Percentiles rank a stretch among this genome's conserved stretches.
Conservation (phyloP, 495 filamentous ascomycete genomes). For the Aspergillus steynii region DNA sequence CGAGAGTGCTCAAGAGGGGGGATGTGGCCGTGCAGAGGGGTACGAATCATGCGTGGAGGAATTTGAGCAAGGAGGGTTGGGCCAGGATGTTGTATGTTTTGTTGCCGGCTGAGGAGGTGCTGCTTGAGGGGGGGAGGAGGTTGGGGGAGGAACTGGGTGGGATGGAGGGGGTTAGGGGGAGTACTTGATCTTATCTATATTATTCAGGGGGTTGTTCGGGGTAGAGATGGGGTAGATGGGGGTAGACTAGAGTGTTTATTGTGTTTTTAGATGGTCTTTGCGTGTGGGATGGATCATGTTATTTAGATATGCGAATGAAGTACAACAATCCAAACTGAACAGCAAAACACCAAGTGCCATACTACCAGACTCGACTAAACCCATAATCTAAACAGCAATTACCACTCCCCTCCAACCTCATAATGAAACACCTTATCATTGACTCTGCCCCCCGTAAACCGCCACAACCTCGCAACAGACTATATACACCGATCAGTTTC, state of each 20-base stretch:
- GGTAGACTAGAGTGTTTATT: not conserved
- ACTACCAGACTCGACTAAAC: too few species aligned
- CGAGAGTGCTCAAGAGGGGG: constrained; percentile 64
- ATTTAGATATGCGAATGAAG: not conserved
- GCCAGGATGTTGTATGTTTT: constrained; percentile 60
- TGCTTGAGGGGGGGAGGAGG: constrained; percentile 33
- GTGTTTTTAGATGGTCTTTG: too few species aligned
- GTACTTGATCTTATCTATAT: constrained; percentile 18
- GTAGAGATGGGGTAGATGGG: too few species aligned
- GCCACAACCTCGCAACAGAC: constrained; percentile 41
- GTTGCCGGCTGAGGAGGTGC: constrained; percentile 39
- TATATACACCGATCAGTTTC: constrained; percentile 9
- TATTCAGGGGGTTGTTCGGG: too few species aligned
- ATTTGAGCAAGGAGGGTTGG: constrained; percentile 36
- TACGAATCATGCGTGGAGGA: constrained; percentile 46
- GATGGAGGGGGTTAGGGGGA: constrained; percentile 30
- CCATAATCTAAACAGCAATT: constrained; percentile 6
- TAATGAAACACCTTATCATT: constrained; percentile 44
- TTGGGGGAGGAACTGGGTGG: constrained; percentile 48
- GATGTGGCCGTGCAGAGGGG: constrained; percentile 70
- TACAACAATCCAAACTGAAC: not conserved
- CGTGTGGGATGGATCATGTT: too few species aligned
- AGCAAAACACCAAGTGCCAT: not conserved
- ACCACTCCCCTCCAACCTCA: constrained; percentile 55
- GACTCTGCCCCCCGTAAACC: constrained; percentile 44